Evolutionary conservation across 148 eudicot species (phyloP).

Genomic region (Persicaria tinctoria): DNA sequence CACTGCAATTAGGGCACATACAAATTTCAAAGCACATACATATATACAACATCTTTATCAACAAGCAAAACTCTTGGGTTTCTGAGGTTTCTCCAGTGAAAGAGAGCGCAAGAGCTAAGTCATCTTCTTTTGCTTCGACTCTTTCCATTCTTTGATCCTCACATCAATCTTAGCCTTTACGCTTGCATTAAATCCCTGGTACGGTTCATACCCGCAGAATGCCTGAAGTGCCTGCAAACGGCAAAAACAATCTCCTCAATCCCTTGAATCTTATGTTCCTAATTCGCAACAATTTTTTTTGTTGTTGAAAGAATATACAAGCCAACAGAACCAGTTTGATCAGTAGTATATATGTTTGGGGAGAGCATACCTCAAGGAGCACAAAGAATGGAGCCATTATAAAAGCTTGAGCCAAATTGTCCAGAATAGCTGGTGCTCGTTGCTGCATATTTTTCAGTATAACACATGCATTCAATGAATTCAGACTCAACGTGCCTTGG

Average conservation of each 20-base stretch:
- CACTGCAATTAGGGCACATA: background rate
- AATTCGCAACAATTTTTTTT: background rate
- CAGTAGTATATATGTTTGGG: background rate
- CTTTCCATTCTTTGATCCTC: slow-evolving; percentile 62
- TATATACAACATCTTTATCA: background rate
- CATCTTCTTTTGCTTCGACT: slow-evolving; percentile 51
- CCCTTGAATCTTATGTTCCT: background rate
- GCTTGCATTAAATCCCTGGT: slow-evolving; percentile 58
- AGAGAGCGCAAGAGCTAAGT: slow-evolving; percentile 18
- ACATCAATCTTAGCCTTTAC: slow-evolving; percentile 60
- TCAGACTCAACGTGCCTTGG: background rate
- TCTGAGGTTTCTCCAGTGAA: background rate
- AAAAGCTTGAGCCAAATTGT: slow-evolving; percentile 72
- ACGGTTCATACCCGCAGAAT: slow-evolving; percentile 72
- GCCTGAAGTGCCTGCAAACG: slow-evolving; percentile 50
- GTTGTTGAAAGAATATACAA: background rate
- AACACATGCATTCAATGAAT: background rate
- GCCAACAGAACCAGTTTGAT: background rate
- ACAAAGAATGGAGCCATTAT: slow-evolving; percentile 89
- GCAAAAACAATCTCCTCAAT: background rate
- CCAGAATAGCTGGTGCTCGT: slow-evolving; percentile 76
- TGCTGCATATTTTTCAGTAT: slow-evolving; percentile 32
- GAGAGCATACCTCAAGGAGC: slow-evolving; percentile 63
- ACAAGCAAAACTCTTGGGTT: background rate
- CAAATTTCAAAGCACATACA: background rate